These are phyloP conservation scores for Phtheirospermum japonicum DNA, from an alignment of 257 asterid genomes.

Conservation along the genomic window DNA sequence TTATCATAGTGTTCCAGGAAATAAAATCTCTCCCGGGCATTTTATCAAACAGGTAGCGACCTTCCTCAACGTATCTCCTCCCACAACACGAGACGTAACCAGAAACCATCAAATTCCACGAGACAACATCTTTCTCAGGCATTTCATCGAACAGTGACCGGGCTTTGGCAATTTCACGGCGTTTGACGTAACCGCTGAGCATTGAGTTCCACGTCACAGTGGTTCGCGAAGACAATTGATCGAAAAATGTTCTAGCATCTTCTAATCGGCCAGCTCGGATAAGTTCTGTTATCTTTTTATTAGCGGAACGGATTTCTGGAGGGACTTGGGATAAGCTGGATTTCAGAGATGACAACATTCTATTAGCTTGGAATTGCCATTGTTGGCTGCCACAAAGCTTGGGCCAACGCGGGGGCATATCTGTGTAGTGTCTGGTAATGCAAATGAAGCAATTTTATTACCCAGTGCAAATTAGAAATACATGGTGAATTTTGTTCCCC, in stretches of 20 bases:
- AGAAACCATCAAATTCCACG: conserved; percentile 71
- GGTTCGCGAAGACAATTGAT: conserved; percentile 40
- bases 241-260: conserved; percentile 61
- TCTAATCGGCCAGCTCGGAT: conserved; percentile 48
- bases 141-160: conserved; percentile 69
- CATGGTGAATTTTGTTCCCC: no score
- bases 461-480: no score
- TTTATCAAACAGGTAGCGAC: conserved; percentile 50
- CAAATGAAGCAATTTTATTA: neutral
- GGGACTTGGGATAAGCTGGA: conserved; percentile 21
- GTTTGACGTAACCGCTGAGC: conserved; percentile 58
- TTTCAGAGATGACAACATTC: conserved; percentile 29
- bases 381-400: conserved; percentile 19
- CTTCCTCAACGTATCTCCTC: conserved; percentile 45
- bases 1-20: conserved; percentile 89
- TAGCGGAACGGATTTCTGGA: conserved; percentile 35
- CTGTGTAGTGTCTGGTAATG: neutral
- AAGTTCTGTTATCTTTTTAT: conserved; percentile 49
- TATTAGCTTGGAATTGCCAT: conserved; percentile 17
- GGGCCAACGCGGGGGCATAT: conserved; percentile 25
- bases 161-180: conserved; percentile 55
- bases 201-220: conserved; percentile 82
- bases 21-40: conserved; percentile 59
- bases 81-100: conserved; percentile 59
- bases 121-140: conserved; percentile 57